Evolutionary conservation across 2,329 filamentous ascomycete species (phyloP).

Genomic region (Pseudocercospora macadamiae): DNA sequence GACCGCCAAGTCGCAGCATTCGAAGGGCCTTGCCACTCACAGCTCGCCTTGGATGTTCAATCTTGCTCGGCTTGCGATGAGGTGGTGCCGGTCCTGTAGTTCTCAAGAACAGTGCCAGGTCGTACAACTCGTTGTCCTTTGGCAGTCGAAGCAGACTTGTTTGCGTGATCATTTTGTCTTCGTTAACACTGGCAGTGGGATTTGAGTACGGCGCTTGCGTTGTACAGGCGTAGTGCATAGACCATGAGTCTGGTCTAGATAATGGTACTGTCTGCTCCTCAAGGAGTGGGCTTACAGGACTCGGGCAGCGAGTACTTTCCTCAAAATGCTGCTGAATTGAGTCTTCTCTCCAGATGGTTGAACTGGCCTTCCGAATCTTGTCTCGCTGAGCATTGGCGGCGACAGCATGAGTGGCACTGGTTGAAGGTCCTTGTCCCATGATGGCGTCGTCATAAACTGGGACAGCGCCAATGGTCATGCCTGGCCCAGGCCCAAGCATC

Average conservation of each 20-base stretch:
- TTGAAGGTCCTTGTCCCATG: conserved; percentile 35
- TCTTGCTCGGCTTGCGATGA: conserved; percentile 34
- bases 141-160: conserved; percentile 35
- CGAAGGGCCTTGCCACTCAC: conserved; percentile 38
- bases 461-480: conserved; percentile 28
- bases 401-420: conserved; percentile 14
- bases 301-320: conserved; percentile 19
- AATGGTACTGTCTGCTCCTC: conserved; percentile 18
- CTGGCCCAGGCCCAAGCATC: conserved; percentile 29
- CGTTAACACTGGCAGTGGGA: conserved; percentile 3
- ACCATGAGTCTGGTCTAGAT: conserved; percentile 31
- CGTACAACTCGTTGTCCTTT: conserved; percentile 35
- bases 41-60: conserved; percentile 30
- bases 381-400: conserved; percentile 20
- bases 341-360: conserved; percentile 32
- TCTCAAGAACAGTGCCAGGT: conserved; percentile 44
- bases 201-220: conserved; percentile 33
- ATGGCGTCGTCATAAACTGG: conserved; percentile 28
- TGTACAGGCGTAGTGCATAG: conserved; percentile 35
- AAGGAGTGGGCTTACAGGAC: conserved; percentile 10
- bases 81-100: conserved; percentile 41
- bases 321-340: conserved; percentile 33
- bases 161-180: conserved; percentile 38
- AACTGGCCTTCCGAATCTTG: conserved; percentile 29
- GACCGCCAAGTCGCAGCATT: conserved; percentile 29